Evolutionary conservation across 148 eudicot genomes (phyloP), one percentile per base, ranked within the genome.

Genomic region (Diospyros kaki): DNA sequence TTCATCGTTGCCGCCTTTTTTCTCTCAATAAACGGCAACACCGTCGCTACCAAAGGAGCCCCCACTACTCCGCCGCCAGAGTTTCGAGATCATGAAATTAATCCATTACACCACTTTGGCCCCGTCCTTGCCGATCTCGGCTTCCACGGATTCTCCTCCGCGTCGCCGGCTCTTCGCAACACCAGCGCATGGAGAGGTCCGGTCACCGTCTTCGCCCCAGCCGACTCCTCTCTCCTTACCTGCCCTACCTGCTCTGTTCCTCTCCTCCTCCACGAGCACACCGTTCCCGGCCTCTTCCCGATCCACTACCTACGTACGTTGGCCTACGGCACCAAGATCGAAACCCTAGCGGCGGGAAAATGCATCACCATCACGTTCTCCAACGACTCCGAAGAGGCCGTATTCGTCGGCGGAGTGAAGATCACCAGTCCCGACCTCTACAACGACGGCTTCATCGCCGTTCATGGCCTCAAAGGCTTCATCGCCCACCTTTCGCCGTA

Each of bases 161-260:
- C 86, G 61, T 50, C 76, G 15, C 15, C 81, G 43, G 61, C 86
- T 72, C 66, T 77, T 64, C 44, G 79, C 67, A 72, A 86, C 68
- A 78, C 86, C 81, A 77, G 83, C 75, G 76, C 86, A 9, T 74
- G 76, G 76, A 55, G 58, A 9, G 76, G 76, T 3, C 91, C 97
- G 1, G n/a, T 80, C 75, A 93, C 97, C 15, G 78, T 93, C 66
- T 93, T 93, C 69, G 90, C 97, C 7, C 88, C 95, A 6, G 68
- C 85, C 4, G 97, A 93, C 72, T 58, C 86, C 52, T 84, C 97
- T 0, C 80, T 90, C 72, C 81, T 85, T 42, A 81, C 93, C 1
- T 92, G 97, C 48, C 86, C 88, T 13, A 70, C 92, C 1, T 92
- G 97, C 78, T 85, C 90, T 4, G 77, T 86, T 69, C 46, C 94